Base-by-base conservation (phyloP, 768 basidiomycete genomes). In the Postia placenta region DNA sequence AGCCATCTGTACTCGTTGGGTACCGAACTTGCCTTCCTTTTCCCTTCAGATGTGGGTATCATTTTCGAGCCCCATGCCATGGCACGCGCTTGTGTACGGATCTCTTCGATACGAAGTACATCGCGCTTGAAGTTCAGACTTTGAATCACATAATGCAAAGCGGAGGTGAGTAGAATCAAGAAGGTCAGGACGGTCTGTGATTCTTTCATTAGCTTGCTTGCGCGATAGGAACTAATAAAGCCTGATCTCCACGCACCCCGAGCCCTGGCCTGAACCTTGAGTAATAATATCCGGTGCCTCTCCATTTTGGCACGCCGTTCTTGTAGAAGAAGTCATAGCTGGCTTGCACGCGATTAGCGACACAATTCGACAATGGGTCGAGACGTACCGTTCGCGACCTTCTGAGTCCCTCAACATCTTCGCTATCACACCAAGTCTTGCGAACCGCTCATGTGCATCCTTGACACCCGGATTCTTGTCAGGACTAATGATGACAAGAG, bases 261-360 rank as follows among this genome's bases (percentile, higher is more conserved):
- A 98, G 74, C 22, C 93, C 92, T n/a, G 95, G 95, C 25, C 95
- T 79, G 75, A 88, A 99, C 45, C 96, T 83, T 25, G 90, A 81
- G 67, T 98, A 99, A 67, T 97, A 97, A 68, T 98, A 97, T 38
- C 92, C 90, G 26, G 90, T 92, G 14, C 93, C 95, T 55, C 94
- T 77, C 95, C 95, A 99, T 63, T 78, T 88, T 0, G 95, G 95
- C 3, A 99, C 92, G 19, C 95, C 95, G 54, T 97, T 97, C 69
- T 95, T 93, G 74, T 88, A 89, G 77, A 98, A 99, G 66, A 89
- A 89, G 65, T 91, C 87, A 54, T 91, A 91, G 56, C 90, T 90
- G 52, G 26, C 42, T 17, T 49, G 17, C 41, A 19, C 37, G 46
- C 52, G 9, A 20, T 49, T 20, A 47, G 40, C 22, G 24, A 20